Evolutionary conservation across 148 eudicot genomes (phyloP), one percentile per base, ranked within the genome.

Genomic region (Chenopodium formosanum): DNA sequence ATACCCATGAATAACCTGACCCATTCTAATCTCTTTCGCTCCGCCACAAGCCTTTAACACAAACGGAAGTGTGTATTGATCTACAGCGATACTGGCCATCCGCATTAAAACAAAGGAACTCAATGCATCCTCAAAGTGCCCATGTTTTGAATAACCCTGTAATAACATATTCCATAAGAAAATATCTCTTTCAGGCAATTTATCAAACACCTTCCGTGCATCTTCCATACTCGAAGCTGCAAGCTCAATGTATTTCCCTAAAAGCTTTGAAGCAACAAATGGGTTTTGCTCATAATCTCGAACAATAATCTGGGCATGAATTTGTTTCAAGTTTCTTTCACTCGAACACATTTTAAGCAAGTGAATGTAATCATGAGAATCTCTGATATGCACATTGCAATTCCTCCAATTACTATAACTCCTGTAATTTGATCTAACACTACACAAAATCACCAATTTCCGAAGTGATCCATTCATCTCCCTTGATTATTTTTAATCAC

Each of bases 151-250:
- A 74, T 83, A 86, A 1, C 83, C 84, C 46, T 77, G 86, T 50
- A 86, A 80, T 11, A 80, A 20, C 60, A 78, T 73, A 53, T 86
- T 86, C 86, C 86, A 83, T 77, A 74, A 65, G 48, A 86, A 76
- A 72, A 77, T 34, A 80, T 86, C 84, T 78, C 84, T 77, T 6
- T 86, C 82, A 52, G 75, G 75, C 88, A 86, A 73, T 72, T 29
- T 13, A 77, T 80, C 88, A 12, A 86, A 86, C 84, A 86, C 85
- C 70, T 83, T 83, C 32, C 86, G 79, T 77, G 86, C 86, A 74
- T 77, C 56, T 7, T 75, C 75, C 78, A 80, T 82, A 44, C 63
- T 50, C 2, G 80, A 71, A 16, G 22, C 4, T 5, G 31, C 25
- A 4, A 50, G 4, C n/a, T 48, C 75, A 3, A 53, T 53, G 64